Percentiles rank a stretch among this genome's conserved stretches.
These are phyloP conservation scores for Mortierella sp. DNA, from an alignment of 371 early-diverging fungal genomes.

Conservation along the genomic window DNA sequence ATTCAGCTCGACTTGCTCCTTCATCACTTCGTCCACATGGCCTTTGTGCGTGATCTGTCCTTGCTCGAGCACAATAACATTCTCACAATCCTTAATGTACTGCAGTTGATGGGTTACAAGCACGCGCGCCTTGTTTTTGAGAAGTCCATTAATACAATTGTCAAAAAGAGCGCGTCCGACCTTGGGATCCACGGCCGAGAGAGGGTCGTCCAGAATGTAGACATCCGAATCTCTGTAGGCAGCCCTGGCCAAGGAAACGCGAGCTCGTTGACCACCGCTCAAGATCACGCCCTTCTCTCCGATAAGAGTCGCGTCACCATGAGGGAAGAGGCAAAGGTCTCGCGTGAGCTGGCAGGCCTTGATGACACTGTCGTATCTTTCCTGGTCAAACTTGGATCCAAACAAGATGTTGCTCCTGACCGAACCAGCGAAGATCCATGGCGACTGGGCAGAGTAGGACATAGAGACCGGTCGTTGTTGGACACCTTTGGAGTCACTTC, in stretches of 20 bases:
- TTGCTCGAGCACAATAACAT: slow-evolving; percentile 24
- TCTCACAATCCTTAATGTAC: slow-evolving; percentile 61
- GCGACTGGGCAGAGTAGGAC: slow-evolving; percentile 72
- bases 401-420: slow-evolving; percentile 85
- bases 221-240: slow-evolving; percentile 62
- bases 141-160: slow-evolving; percentile 48
- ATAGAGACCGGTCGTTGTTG: slow-evolving; percentile 2
- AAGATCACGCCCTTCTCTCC: slow-evolving; percentile 91
- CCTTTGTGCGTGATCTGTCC: slow-evolving; percentile 51
- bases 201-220: slow-evolving; percentile 77
- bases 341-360: slow-evolving; percentile 66
- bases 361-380: slow-evolving; percentile 71
- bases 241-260: slow-evolving; percentile 58
- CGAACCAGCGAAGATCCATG: slow-evolving; percentile 82
- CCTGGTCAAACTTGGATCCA: slow-evolving; percentile 70
- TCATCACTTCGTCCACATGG: slow-evolving; percentile 25
- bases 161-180: slow-evolving; percentile 60
- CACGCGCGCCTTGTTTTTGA: slow-evolving; percentile 49
- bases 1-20: slow-evolving; percentile 8
- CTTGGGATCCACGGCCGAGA: slow-evolving; percentile 82
- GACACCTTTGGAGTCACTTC: slow-evolving; percentile 28
- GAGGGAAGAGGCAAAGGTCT: slow-evolving; percentile 54
- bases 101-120: slow-evolving; percentile 58
- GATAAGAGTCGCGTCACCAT: slow-evolving; percentile 87
- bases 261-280: slow-evolving; percentile 89